Conservation (phyloP, 2,329 filamentous ascomycete genomes). For the Botrytis aclada region DNA sequence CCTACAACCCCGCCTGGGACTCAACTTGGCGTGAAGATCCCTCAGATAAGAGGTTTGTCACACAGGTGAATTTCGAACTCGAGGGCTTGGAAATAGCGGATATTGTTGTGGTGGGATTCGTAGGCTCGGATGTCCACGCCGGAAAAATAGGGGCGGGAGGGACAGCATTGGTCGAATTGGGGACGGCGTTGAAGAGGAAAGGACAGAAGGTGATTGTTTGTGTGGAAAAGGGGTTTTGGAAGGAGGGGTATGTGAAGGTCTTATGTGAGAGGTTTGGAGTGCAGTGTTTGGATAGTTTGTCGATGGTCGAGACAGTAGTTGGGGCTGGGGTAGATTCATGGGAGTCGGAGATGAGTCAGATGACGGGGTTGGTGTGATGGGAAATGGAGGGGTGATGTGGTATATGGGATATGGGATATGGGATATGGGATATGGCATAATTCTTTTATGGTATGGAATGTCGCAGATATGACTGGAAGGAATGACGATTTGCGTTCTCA, state of each 20-base stretch:
- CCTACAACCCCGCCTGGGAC: constrained; percentile 56
- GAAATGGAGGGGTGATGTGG: constrained; percentile 42
- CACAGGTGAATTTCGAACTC: constrained; percentile 62
- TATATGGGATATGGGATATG: constrained; percentile 72
- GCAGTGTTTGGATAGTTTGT: constrained; percentile 45
- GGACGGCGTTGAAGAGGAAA: constrained; percentile 46
- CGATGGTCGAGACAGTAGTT: constrained; percentile 45
- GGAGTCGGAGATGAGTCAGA: background rate
- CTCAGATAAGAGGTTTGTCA: constrained; percentile 45
- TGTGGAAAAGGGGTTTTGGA: constrained; percentile 58
- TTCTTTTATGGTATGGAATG: constrained; percentile 52
- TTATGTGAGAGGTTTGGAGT: constrained; percentile 49
- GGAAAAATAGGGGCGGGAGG: constrained; percentile 65
- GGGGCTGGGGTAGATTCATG: constrained; percentile 60
- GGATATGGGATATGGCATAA: constrained; percentile 74
- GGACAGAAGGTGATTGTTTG: constrained; percentile 78
- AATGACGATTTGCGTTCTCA: background rate
- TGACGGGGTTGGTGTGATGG: constrained; percentile 59
- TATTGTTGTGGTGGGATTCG: constrained; percentile 62
- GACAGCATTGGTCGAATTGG: constrained; percentile 48
- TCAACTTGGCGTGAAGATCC: constrained; percentile 50
- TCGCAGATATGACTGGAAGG: background rate
- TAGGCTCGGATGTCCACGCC: constrained; percentile 63
- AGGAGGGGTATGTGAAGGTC: constrained; percentile 59
- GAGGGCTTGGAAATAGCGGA: constrained; percentile 51